Percentiles rank a stretch among this genome's conserved stretches.
These are phyloP conservation scores for Paxillus ammoniavirescens DNA, from an alignment of 768 basidiomycete genomes.

Conservation along the genomic window DNA sequence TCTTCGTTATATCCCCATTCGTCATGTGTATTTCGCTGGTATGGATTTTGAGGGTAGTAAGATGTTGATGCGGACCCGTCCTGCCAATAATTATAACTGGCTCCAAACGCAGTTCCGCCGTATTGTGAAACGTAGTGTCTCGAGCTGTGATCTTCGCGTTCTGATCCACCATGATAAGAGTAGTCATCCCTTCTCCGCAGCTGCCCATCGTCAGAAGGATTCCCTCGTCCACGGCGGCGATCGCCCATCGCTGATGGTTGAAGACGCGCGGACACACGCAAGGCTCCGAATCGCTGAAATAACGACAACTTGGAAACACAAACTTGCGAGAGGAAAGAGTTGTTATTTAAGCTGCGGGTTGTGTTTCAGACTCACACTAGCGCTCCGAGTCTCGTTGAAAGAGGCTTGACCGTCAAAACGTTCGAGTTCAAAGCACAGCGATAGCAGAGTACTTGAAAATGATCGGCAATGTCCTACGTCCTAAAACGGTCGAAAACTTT, in stretches of 20 bases:
- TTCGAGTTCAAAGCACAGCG: no score
- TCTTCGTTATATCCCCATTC: slow-evolving; percentile 9
- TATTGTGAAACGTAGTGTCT: slow-evolving; percentile 8
- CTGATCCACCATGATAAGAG: slow-evolving; percentile 5
- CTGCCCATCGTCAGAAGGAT: slow-evolving; percentile 5
- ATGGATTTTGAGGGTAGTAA: slow-evolving; percentile 4
- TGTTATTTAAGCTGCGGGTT: no score
- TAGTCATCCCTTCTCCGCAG: not conserved
- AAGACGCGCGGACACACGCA: slow-evolving; percentile 7
- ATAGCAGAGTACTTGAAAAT: no score
- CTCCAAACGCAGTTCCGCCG: not conserved
- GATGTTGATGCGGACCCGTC: slow-evolving; percentile 10
- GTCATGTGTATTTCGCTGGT: slow-evolving; percentile 3
- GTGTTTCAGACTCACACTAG: no score
- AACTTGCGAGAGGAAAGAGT: not conserved
- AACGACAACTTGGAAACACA: slow-evolving; percentile 15
- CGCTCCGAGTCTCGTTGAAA: no score
- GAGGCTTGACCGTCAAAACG: no score
- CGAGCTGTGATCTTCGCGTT: not conserved
- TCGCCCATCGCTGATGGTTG: slow-evolving; percentile 13
- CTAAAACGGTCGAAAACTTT: no score
- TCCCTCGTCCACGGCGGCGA: slow-evolving; percentile 13
- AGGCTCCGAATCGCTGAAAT: slow-evolving; percentile 3
- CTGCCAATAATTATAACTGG: slow-evolving; percentile 24
- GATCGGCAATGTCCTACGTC: no score